Evolutionary conservation across 371 early-diverging fungal genomes (phyloP).

Genomic region (Chytridium lagenaria): DNA sequence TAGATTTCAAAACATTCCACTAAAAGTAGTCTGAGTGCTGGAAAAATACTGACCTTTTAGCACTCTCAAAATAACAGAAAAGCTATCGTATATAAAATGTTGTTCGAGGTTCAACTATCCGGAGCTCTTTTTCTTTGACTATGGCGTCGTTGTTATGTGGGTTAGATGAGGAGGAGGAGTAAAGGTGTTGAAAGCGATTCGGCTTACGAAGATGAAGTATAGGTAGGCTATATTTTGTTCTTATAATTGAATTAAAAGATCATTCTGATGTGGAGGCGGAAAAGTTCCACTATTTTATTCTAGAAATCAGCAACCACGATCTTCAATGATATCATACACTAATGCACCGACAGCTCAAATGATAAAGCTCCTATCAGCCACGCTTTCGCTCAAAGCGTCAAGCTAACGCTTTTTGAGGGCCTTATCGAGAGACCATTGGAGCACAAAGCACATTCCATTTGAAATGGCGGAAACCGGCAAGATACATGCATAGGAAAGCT

Average conservation of each 20-base stretch:
- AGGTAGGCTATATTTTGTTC: conserved; percentile 45
- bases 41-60: too few relatives aligned
- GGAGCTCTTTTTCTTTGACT: conserved; percentile 74
- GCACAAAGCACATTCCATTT: conserved; percentile 53
- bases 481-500: conserved; percentile 66
- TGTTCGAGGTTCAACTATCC: conserved; percentile 51
- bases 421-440: conserved; percentile 58
- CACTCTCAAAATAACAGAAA: background rate
- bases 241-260: conserved; percentile 35
- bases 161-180: conserved; percentile 88
- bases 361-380: conserved; percentile 62
- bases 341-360: conserved; percentile 75
- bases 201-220: conserved; percentile 70
- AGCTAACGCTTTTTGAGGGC: conserved; percentile 59
- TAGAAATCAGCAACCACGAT: conserved; percentile 72
- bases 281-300: conserved; percentile 87
- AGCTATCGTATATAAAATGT: conserved; percentile 38
- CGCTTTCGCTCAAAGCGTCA: conserved; percentile 60
- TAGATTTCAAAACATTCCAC: background rate
- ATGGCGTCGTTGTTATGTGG: conserved; percentile 96
- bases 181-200: conserved; percentile 69
- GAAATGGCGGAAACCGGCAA: conserved; percentile 56
- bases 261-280: conserved; percentile 85
- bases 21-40: too few relatives aligned
- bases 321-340: conserved; percentile 65